Evolutionary conservation across 495 filamentous ascomycete genomes (phyloP), one percentile per base, ranked within the genome.

Genomic region (Penicillium simplicissimum): DNA sequence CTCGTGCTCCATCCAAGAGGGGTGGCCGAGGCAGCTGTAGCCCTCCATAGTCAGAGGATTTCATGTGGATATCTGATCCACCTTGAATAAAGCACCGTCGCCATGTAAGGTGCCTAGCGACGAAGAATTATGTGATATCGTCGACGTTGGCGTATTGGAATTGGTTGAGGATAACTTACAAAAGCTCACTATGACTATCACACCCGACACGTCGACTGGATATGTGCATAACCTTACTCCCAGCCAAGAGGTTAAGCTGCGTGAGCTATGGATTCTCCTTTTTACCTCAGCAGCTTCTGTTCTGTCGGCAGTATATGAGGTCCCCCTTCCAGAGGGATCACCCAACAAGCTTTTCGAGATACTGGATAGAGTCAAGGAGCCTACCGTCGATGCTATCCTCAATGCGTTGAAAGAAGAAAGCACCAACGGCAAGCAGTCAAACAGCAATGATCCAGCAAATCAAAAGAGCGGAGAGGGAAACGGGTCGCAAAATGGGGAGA

Each of bases 191-290:
- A 66, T 68, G 66, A 34, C 60, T 48, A 38, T 62, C 48, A 51
- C 52, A 55, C 40, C 52, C 11, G 31, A 58, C 17, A 47, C 25
- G 0, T 19, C 36, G 14, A 38, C 66, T 9, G 66, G 66, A 31
- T 59, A 68, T 33, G 57, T 68, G 35, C 23, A 51, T 35, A 57
- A 68, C 54, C 66, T 68, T 5, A 66, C 63, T 7, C 57, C 57
- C 28, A 40, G 36, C 9, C 63, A 68, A 35, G 63, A 68, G 11
- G 51, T 36, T 11, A 68, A 66, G 21, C 31, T 68, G 31, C 64
- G 53, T 10, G 66, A 68, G 34, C 55, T 68, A 14, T 68, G 66
- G 66, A 58, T 57, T 14, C 58, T 68, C n/a, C 38, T 69, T 3
- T 61, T 69, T 5, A 58, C 57, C 23, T 61, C 63, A 19, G 56